Percentiles rank a stretch among this genome's conserved stretches.
These are phyloP conservation scores for Kluyveromyces nonfermentans DNA, from an alignment of 805 yeast genomes.

Conservation along the genomic window DNA sequence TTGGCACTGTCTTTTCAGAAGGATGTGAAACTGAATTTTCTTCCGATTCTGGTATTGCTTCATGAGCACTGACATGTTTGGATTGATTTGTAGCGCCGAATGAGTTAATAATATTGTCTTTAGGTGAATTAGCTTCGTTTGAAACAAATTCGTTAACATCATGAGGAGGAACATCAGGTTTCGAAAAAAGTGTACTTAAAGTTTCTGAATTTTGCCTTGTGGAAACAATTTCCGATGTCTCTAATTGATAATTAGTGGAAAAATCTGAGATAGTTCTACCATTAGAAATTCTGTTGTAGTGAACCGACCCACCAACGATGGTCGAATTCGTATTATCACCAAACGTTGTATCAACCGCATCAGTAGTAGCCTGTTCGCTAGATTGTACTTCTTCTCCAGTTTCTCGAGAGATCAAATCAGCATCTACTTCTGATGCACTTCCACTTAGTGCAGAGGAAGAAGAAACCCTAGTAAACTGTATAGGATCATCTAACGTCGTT, in stretches of 20 bases:
- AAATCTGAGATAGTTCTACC: constrained; percentile 5
- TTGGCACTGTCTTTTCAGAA: not conserved
- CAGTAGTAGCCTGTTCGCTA: constrained; percentile 5
- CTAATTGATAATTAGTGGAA: constrained; percentile 2
- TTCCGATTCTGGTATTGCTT: not conserved
- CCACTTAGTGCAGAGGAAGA: constrained; percentile 26
- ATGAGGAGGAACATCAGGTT: constrained; percentile 1
- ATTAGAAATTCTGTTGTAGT: constrained; percentile 4
- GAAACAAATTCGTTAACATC: constrained; percentile 12
- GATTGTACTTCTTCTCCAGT: constrained; percentile 5
- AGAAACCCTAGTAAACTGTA: constrained; percentile 34
- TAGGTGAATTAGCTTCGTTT: constrained; percentile 5
- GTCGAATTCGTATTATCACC: constrained; percentile 23
- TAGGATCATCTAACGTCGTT: constrained; percentile 32
- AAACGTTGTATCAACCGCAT: constrained; percentile 11
- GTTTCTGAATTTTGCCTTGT: constrained; percentile 5
- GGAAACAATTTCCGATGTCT: constrained; percentile 2
- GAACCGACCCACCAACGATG: constrained; percentile 14
- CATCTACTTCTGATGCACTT: constrained; percentile 13
- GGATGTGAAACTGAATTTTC: not conserved
- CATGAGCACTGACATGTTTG: constrained; percentile 1
- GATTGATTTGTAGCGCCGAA: not conserved
- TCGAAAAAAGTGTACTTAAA: constrained; percentile 4
- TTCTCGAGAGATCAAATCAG: constrained; percentile 3
- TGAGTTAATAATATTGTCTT: constrained; percentile 7